Conservation (phyloP, 306 rosid genomes). For the Ceratonia siliqua region DNA sequence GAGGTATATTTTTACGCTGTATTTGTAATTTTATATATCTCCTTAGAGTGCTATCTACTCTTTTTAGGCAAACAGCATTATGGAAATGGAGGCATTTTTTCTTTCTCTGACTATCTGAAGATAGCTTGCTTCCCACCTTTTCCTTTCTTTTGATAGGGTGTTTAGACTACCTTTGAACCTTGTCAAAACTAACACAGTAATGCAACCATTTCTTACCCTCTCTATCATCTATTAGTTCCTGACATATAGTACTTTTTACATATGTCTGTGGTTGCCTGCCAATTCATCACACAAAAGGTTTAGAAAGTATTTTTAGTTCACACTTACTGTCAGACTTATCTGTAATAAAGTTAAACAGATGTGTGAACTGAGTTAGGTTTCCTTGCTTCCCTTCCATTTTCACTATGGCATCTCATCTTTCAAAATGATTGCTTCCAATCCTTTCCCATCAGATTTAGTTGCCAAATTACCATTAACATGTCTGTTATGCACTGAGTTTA, state of each 20-base stretch:
- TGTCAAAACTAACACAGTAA: not conserved
- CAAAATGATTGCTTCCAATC: not conserved
- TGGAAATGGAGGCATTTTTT: not conserved
- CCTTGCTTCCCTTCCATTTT: slow-evolving; percentile 30
- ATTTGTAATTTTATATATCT: not conserved
- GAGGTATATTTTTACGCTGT: slow-evolving; percentile 48
- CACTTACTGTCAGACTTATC: slow-evolving; percentile 1
- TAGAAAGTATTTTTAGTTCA: slow-evolving; percentile 1
- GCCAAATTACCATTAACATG: slow-evolving; percentile 21
- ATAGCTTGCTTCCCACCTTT: not conserved
- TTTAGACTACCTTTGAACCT: not conserved
- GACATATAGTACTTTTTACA: not conserved
- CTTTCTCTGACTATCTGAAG: slow-evolving; percentile 23
- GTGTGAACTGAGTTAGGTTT: not conserved
- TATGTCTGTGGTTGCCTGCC: slow-evolving; percentile 4
- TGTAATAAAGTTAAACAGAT: not conserved
- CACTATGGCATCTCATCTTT: not conserved
- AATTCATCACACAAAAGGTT: not conserved
- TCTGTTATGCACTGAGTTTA: not conserved
- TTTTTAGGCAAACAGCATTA: slow-evolving; percentile 24
- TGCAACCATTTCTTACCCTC: slow-evolving; percentile 5
- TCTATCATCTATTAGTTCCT: slow-evolving; percentile 8
- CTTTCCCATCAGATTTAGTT: not conserved
- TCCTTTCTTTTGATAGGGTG: not conserved
- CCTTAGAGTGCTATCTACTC: slow-evolving; percentile 4